Conservation (phyloP, 441 rosid genomes). For the Lepidium campestre region DNA sequence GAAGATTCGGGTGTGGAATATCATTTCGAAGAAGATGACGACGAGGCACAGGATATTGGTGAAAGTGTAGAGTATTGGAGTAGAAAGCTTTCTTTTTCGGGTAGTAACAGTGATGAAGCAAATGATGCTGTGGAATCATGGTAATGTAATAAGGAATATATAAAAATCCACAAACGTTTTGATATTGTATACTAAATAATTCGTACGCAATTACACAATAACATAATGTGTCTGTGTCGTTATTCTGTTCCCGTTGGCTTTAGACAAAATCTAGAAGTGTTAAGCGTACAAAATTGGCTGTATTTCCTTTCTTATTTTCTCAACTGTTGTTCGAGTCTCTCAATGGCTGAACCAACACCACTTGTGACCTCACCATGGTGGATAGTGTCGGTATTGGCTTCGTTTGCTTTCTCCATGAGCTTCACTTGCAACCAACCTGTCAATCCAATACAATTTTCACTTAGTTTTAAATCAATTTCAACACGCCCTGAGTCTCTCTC, state of each 20-base stretch:
- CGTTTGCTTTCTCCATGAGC: constrained; percentile 80
- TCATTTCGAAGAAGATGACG: constrained; percentile 31
- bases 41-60: constrained; percentile 5
- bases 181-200: not conserved
- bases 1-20: constrained; percentile 47
- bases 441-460: not conserved
- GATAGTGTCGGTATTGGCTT: constrained; percentile 37
- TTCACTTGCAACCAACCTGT: constrained; percentile 89
- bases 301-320: constrained; percentile 32
- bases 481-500: not conserved
- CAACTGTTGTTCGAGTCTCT: constrained; percentile 65
- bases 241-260: constrained; percentile 8
- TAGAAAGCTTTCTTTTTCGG: constrained; percentile 26
- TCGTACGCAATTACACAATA: not conserved
- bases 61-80: constrained; percentile 49
- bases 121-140: constrained; percentile 38
- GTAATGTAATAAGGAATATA: constrained; percentile 29
- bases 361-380: constrained; percentile 36
- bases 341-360: constrained; percentile 77
- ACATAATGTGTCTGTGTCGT: not conserved
- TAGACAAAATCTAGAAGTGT: not conserved
- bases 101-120: constrained; percentile 2
- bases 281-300: constrained; percentile 12
- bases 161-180: not conserved
- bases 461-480: not conserved